Base-by-base conservation (phyloP, 192 early-diverging fungal genomes). In the Coemansia sp. region DNA sequence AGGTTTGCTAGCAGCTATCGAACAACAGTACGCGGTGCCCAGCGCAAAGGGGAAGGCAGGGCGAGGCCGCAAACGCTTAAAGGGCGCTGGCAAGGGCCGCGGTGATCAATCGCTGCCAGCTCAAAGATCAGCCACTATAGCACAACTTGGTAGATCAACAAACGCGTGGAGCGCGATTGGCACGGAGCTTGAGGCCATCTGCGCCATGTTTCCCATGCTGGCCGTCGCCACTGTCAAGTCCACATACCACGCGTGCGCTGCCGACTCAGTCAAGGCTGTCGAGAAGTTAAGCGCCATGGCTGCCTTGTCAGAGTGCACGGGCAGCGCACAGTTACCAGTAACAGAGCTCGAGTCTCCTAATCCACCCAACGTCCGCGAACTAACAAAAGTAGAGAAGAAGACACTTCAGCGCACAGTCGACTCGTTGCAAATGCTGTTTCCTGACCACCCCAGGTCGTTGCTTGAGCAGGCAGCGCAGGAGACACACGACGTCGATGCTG, bases 91-190 rank as follows among this genome's bases (percentile, higher is more conserved):
- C 1, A 25, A 25, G 9, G 31, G 48, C 7, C 34, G 34, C 10
- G 8, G 34, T 38, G 34, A 9, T 9, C 4, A 12, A 1, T 38
- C 34, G 10, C 3, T 12, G 10, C 8, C 34, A 38, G 34, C 34
- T 12, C 34, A 38, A 38, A 38, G 34, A 1, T 12, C 34, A 4
- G 1, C 10, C 34, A 9, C 34, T 38, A 9, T 9, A 38, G 6
- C 10, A 9, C 34, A 38, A 9, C 34, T 12, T 38, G 5, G 34
- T 12, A 9, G 34, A 38, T 38, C 34, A 38, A 3, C 34, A 38
- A 81, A 81, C 19, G 78, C 73, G 18, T 81, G 78, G 78, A 49
- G 14, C n/a, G 60, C 58, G n/a, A 81, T 74, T 1, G 58, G 49
- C 41, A 18, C 27, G 5, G 78, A 81, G 58, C 62, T 81, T 4